Evolutionary conservation across 2,329 filamentous ascomycete genomes (phyloP).

Genomic region (Penicillium crustosum): DNA sequence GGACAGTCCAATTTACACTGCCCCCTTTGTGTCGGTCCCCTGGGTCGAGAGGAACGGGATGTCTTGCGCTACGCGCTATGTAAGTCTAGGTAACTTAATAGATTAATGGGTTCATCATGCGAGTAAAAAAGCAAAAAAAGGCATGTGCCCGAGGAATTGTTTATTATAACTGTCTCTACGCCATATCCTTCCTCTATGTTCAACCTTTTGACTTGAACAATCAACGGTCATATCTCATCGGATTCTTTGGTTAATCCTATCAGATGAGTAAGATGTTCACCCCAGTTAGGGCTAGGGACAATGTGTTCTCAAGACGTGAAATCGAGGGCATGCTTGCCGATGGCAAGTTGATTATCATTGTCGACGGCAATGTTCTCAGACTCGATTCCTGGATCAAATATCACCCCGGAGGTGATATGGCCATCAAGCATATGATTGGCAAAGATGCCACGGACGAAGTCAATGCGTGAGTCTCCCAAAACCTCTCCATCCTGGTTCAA

Average conservation of each 20-base stretch:
- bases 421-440: slow-evolving; percentile 87
- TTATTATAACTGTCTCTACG: background rate
- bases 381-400: slow-evolving; percentile 83
- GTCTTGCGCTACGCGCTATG: slow-evolving; percentile 8
- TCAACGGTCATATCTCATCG: background rate
- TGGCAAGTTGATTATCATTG: slow-evolving; percentile 73
- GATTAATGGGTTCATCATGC: background rate
- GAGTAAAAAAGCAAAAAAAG: background rate
- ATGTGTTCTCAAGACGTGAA: slow-evolving; percentile 37
- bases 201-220: background rate
- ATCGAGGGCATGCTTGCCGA: slow-evolving; percentile 80
- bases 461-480: slow-evolving; percentile 63
- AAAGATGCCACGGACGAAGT: slow-evolving; percentile 92
- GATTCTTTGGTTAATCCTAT: background rate
- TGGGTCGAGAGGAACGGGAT: slow-evolving; percentile 7
- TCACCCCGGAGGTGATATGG: slow-evolving; percentile 85
- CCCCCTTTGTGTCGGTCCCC: slow-evolving; percentile 14
- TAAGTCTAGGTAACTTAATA: slow-evolving; percentile 7
- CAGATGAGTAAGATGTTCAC: slow-evolving; percentile 6
- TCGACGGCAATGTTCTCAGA: slow-evolving; percentile 77
- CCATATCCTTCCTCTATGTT: background rate
- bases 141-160: background rate
- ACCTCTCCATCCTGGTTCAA: background rate
- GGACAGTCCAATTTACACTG: slow-evolving; percentile 14
- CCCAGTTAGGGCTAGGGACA: slow-evolving; percentile 12